Evolutionary conservation across 805 yeast species (phyloP).

Genomic region (Brettanomyces custersianus): DNA sequence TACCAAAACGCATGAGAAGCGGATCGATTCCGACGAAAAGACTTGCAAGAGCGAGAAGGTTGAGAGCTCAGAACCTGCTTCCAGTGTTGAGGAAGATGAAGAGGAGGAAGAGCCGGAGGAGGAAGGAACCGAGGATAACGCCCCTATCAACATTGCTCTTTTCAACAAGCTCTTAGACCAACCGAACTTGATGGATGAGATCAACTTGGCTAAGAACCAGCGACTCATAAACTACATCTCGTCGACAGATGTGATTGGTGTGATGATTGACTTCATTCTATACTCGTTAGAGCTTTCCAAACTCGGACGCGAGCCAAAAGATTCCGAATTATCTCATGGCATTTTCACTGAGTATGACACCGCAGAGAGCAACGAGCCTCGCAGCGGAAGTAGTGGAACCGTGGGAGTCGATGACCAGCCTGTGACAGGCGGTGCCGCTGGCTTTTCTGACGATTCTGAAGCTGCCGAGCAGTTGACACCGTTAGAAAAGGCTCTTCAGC

Average conservation of each 20-base stretch:
- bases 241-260: constrained; percentile 22
- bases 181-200: constrained; percentile 27
- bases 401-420: constrained; percentile 1
- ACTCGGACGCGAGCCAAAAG: constrained; percentile 4
- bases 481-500: constrained; percentile 13
- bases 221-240: constrained; percentile 25
- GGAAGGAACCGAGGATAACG: neutral
- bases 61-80: neutral
- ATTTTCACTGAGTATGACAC: constrained; percentile 9
- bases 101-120: neutral
- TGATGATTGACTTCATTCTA: constrained; percentile 22
- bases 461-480: constrained; percentile 5
- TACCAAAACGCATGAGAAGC: neutral
- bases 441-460: constrained; percentile 1
- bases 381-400: constrained; percentile 1
- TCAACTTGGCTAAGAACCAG: constrained; percentile 25
- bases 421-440: neutral
- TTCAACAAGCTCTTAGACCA: constrained; percentile 28
- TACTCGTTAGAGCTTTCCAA: constrained; percentile 18
- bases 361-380: constrained; percentile 3
- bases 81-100: neutral
- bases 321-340: constrained; percentile 6
- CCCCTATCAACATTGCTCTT: constrained; percentile 17
- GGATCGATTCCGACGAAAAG: neutral
- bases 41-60: neutral